Base-by-base conservation (phyloP, 2,329 filamentous ascomycete species). In the Stachybotrys chlorohalonatus region DNA sequence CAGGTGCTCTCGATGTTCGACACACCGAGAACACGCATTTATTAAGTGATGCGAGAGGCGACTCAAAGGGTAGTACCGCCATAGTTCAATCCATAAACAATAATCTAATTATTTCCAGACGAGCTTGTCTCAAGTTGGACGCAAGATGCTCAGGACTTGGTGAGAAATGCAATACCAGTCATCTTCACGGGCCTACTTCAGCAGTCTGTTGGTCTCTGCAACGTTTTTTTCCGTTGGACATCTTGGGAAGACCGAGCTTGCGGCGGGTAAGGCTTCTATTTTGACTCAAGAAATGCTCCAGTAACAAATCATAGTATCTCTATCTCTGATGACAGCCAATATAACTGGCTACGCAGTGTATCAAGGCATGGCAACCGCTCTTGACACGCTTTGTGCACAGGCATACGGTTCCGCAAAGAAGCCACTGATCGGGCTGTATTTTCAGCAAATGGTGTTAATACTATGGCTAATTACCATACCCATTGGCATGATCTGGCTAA, bases 311-410 rank as follows among this genome's bases (percentile, higher is more conserved):
- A 11, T n/a, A 45, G n/a, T 45, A 5, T 45, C 39, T 11, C 78
- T 81, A 15, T 77, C 76, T 30, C 73, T 76, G 30, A 80, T 77
- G 49, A 81, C 78, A 0, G 76, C 79, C 59, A 81, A 77, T 56
- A 81, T 82, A 52, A 68, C 77, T 7, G 79, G 79, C 0, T 71
- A 76, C 17, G 74, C 79, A 1, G 66, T 78, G 24, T 62, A 63
- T 31, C 62, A 64, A 48, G 63, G 63, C 36, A 64, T 64, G 63
- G 61, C 62, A 1, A 64, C 63, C 0, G 61, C 63, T 8, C 58
- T 64, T 6, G 63, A 64, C 31, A 64, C 63, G 2, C 58, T 64
- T 2, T 64, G 63, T 5, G 59, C 63, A 0, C 62, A 64, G 7
- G 56, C 63, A 0, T 64, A 63, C 32, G 63, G 63, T 15, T 56